phyloP scores from a whole-genome alignment of 352 stramenopile genomes.

The Hyaloperonospora arabidopsidis region DNA sequence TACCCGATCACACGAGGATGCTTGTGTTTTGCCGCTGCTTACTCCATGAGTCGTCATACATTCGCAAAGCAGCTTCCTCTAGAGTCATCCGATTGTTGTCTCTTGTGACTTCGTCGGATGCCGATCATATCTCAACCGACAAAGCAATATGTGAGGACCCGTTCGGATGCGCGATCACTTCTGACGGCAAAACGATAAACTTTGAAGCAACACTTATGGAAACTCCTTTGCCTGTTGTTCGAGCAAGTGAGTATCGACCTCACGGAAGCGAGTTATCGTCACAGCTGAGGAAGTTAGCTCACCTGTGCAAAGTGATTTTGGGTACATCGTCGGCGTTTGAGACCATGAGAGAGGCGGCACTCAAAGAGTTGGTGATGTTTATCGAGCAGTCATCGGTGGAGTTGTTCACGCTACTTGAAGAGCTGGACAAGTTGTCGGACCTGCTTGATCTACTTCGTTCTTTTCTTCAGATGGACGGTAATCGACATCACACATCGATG shows the following conservation, averaged over 20 bases:
- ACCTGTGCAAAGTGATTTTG: conserved; percentile 28
- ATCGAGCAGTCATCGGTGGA: conserved; percentile 21
- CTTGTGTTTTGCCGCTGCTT: conserved; percentile 42
- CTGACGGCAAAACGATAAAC: conserved; percentile 7
- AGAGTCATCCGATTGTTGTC: conserved; percentile 32
- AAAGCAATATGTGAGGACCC: conserved; percentile 30
- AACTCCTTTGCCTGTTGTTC: conserved; percentile 20
- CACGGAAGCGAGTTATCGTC: conserved; percentile 28
- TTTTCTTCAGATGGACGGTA: conserved; percentile 8
- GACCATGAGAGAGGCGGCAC: conserved; percentile 23
- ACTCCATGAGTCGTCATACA: conserved; percentile 40
- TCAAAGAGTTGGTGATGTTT: conserved; percentile 29
- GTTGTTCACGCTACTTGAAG: conserved; percentile 31
- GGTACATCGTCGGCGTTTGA: conserved; percentile 16
- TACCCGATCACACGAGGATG: conserved; percentile 12
- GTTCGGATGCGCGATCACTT: conserved; percentile 14
- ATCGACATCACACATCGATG: conserved; percentile 11
- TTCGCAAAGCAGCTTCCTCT: conserved; percentile 41
- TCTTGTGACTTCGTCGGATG: conserved; percentile 8
- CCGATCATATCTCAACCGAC: conserved; percentile 15
- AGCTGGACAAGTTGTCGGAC: conserved; percentile 31
- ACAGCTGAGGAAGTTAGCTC: conserved; percentile 25
- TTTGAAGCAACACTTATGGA: conserved; percentile 27
- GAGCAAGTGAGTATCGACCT: conserved; percentile 14
- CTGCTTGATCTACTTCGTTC: conserved; percentile 15